These are phyloP conservation scores for Lepraria neglecta DNA, from an alignment of 495 filamentous ascomycete genomes.

Conservation along the genomic window DNA sequence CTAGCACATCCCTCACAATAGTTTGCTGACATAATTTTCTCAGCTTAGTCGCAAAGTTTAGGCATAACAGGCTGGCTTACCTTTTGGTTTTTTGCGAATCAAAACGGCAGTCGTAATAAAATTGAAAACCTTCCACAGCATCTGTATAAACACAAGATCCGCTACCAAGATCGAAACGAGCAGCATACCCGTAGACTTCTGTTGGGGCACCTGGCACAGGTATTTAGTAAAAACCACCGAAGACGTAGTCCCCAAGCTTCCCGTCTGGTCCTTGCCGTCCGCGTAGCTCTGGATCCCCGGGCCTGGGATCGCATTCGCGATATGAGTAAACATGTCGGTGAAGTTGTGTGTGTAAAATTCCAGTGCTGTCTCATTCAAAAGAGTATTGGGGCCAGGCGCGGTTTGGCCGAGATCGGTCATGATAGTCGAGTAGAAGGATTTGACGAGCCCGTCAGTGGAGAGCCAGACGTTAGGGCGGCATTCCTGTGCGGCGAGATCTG, in stretches of 20 bases:
- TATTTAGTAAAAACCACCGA: slow-evolving; percentile 29
- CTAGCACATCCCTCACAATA: background rate
- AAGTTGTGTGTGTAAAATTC: slow-evolving; percentile 26
- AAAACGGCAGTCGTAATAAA: slow-evolving; percentile 16
- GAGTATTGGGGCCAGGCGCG: slow-evolving; percentile 25
- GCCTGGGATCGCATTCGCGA: slow-evolving; percentile 15
- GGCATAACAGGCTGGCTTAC: background rate
- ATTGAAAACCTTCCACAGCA: slow-evolving; percentile 26
- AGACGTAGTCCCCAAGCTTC: slow-evolving; percentile 23
- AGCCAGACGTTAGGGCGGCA: slow-evolving; percentile 28
- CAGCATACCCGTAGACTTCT: slow-evolving; percentile 28
- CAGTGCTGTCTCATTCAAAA: slow-evolving; percentile 24
- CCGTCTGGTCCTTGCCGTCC: slow-evolving; percentile 17
- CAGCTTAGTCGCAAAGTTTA: background rate
- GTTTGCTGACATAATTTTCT: slow-evolving; percentile 2
- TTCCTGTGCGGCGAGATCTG: slow-evolving; percentile 9
- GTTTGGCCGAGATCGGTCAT: slow-evolving; percentile 33
- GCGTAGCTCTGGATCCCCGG: slow-evolving; percentile 18
- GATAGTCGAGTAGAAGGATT: slow-evolving; percentile 31
- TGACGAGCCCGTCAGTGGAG: slow-evolving; percentile 26
- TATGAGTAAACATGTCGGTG: slow-evolving; percentile 15
- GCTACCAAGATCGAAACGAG: slow-evolving; percentile 31
- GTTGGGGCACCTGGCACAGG: slow-evolving; percentile 33
- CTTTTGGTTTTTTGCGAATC: slow-evolving; percentile 15
- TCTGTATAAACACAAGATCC: slow-evolving; percentile 33